A percentile compares a stretch with the other conserved stretches of the same genome.
Conservation (phyloP, 257 asterid species). For the Eustoma russellianum region DNA sequence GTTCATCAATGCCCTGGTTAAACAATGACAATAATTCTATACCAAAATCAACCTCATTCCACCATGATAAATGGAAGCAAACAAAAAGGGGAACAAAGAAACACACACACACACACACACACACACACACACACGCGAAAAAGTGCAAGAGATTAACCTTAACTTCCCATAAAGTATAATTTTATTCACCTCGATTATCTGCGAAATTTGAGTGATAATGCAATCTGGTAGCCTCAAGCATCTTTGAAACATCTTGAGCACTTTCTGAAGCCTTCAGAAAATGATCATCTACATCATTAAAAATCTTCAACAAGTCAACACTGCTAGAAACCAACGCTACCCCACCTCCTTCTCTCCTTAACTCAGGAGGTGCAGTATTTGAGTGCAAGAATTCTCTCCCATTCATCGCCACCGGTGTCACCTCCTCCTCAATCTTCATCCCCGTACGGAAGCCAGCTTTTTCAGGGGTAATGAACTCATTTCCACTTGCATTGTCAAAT, state of each 20-base stretch:
- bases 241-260: slow-evolving; percentile 85
- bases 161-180: background rate
- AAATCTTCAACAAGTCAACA: slow-evolving; percentile 60
- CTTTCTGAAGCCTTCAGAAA: slow-evolving; percentile 80
- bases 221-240: slow-evolving; percentile 89
- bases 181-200: slow-evolving; percentile 77
- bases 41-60: background rate
- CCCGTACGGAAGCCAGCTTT: slow-evolving; percentile 32
- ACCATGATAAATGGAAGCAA: background rate
- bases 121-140: no score
- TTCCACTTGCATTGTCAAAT: slow-evolving; percentile 24
- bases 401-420: slow-evolving; percentile 24
- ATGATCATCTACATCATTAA: slow-evolving; percentile 73
- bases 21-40: background rate
- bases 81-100: no score
- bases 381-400: slow-evolving; percentile 71
- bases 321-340: slow-evolving; percentile 35
- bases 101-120: no score
- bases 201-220: slow-evolving; percentile 96
- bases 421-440: slow-evolving; percentile 51
- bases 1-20: no score
- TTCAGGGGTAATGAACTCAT: slow-evolving; percentile 63
- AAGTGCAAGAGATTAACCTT: no score
- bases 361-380: slow-evolving; percentile 66
- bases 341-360: slow-evolving; percentile 17